A percentile compares a stretch with the other conserved stretches of the same genome.
Evolutionary conservation across 805 yeast genomes (phyloP).

Genomic region (Spathaspora hagerdaliae): DNA sequence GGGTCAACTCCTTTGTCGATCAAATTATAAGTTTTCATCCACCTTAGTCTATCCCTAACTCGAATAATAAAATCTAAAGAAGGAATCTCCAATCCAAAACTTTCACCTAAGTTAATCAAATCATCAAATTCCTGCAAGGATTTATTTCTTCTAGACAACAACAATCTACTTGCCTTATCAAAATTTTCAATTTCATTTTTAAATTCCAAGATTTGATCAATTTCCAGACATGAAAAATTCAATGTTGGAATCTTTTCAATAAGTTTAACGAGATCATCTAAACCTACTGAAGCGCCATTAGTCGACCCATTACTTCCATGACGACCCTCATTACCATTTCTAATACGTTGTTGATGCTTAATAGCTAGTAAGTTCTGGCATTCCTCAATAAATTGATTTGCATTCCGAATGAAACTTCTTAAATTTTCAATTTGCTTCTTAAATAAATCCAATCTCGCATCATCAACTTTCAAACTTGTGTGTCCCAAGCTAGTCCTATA

Average conservation of each 20-base stretch:
- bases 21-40: constrained; percentile 28
- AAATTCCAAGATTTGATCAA: constrained; percentile 54
- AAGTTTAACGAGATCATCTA: constrained; percentile 27
- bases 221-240: constrained; percentile 53
- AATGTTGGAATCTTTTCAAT: constrained; percentile 46
- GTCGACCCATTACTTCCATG: constrained; percentile 9
- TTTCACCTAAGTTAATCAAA: constrained; percentile 53
- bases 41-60: constrained; percentile 28
- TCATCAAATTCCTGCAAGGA: constrained; percentile 45
- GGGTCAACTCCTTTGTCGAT: constrained; percentile 41
- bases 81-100: constrained; percentile 55
- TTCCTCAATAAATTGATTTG: constrained; percentile 50
- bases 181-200: constrained; percentile 49
- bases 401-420: constrained; percentile 37
- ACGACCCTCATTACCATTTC: constrained; percentile 22
- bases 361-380: constrained; percentile 52
- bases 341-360: constrained; percentile 48
- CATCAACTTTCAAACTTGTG: constrained; percentile 2
- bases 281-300: constrained; percentile 7
- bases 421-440: constrained; percentile 22
- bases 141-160: constrained; percentile 30
- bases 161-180: constrained; percentile 41
- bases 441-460: constrained; percentile 6
- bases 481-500: constrained; percentile 7
- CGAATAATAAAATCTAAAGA: constrained; percentile 37